These are phyloP conservation scores for Houttuynia cordata DNA, from an alignment of 164 flowering plant genomes.

Conservation along the genomic window DNA sequence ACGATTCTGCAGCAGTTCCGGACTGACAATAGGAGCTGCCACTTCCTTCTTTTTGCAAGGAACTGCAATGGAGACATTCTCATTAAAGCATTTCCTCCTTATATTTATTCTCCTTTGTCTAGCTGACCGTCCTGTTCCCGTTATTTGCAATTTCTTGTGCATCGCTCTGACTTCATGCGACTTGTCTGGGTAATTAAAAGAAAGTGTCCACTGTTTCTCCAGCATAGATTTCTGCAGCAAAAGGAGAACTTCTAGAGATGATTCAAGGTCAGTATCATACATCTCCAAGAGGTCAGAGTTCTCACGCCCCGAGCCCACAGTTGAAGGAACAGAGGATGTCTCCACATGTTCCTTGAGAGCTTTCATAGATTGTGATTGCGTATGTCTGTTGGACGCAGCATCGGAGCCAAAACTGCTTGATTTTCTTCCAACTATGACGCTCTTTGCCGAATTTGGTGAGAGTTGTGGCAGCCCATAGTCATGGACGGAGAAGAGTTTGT, in stretches of 20 bases:
- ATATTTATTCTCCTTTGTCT: slow-evolving; percentile 48
- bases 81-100: slow-evolving; percentile 21
- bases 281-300: slow-evolving; percentile 17
- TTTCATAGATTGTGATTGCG: slow-evolving; percentile 26
- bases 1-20: slow-evolving; percentile 49
- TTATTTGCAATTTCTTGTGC: slow-evolving; percentile 26
- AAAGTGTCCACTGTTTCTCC: slow-evolving; percentile 83
- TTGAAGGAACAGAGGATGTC: slow-evolving; percentile 24
- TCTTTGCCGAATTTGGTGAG: slow-evolving; percentile 28
- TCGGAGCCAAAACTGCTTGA: slow-evolving; percentile 32
- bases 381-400: slow-evolving; percentile 26
- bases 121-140: slow-evolving; percentile 77
- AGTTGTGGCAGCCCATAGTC: slow-evolving; percentile 27
- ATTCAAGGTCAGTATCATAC: slow-evolving; percentile 32
- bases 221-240: slow-evolving; percentile 84
- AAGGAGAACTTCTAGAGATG: slow-evolving; percentile 64
- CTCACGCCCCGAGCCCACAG: slow-evolving; percentile 20
- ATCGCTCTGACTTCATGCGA: slow-evolving; percentile 13
- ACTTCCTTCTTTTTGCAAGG: slow-evolving; percentile 20
- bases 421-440: slow-evolving; percentile 35
- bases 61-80: slow-evolving; percentile 9
- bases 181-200: slow-evolving; percentile 28
- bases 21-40: slow-evolving; percentile 27
- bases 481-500: slow-evolving; percentile 33
- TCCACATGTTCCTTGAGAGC: slow-evolving; percentile 55